Percentiles rank a stretch among this genome's conserved stretches.
These are phyloP conservation scores for Colletotrichum costaricense DNA, from an alignment of 2,329 filamentous ascomycete species.

Conservation along the genomic window DNA sequence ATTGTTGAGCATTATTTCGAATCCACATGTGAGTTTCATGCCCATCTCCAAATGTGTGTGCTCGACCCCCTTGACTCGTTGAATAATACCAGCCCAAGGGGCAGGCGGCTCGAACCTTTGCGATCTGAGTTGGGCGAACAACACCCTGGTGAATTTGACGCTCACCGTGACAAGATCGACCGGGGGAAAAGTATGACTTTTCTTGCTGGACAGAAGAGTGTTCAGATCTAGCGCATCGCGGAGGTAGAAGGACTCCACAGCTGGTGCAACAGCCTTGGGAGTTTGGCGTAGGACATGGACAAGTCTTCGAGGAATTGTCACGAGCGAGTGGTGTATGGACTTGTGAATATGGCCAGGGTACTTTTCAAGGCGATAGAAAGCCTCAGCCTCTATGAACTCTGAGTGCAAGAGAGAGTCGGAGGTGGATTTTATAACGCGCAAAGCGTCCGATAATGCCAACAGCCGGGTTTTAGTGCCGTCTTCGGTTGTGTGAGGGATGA, in stretches of 20 bases:
- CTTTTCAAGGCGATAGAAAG: conserved; percentile 87
- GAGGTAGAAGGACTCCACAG: conserved; percentile 92
- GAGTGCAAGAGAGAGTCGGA: conserved; percentile 75
- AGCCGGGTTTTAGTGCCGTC: conserved; percentile 45
- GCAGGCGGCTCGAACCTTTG: conserved; percentile 81
- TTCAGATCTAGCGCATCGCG: conserved; percentile 83
- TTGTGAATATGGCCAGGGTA: conserved; percentile 82
- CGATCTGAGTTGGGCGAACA: conserved; percentile 90
- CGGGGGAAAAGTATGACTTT: conserved; percentile 74
- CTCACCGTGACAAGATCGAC: conserved; percentile 83
- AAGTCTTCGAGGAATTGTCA: conserved; percentile 83
- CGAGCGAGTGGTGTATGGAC: conserved; percentile 79
- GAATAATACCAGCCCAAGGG: conserved; percentile 54
- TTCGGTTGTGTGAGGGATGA: conserved; percentile 71
- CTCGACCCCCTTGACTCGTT: conserved; percentile 40
- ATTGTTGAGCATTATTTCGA: conserved; percentile 85
- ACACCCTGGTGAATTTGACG: conserved; percentile 85
- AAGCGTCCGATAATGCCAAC: conserved; percentile 74
- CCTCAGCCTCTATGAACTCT: conserved; percentile 82
- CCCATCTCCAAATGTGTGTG: conserved; percentile 72
- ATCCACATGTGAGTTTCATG: conserved; percentile 90
- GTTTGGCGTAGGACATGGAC: conserved; percentile 82
- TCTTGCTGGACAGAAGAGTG: conserved; percentile 68
- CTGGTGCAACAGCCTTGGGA: conserved; percentile 82
- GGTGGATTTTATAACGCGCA: conserved; percentile 67